Evolutionary conservation across 192 early-diverging fungal genomes (phyloP).

Genomic region (Dissophora ornata): DNA sequence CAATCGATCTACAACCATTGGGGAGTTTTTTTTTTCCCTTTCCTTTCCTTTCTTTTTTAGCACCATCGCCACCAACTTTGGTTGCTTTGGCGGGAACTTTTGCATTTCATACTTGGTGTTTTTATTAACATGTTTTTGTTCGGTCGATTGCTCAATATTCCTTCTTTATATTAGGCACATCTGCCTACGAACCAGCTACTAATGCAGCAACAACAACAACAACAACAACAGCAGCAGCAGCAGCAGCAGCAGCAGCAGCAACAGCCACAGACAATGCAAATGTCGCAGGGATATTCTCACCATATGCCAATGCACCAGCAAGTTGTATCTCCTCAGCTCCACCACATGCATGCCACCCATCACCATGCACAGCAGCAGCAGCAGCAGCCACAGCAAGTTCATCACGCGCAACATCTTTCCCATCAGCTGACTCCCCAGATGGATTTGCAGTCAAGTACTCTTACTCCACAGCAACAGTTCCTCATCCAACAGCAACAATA

Average conservation of each 20-base stretch:
- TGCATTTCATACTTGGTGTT: not conserved
- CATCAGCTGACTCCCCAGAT: slow-evolving; percentile 38
- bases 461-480: slow-evolving; percentile 33
- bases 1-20: no score
- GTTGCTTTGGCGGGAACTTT: not conserved
- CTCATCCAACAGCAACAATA: slow-evolving; percentile 31
- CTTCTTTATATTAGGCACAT: slow-evolving; percentile 20
- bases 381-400: slow-evolving; percentile 22
- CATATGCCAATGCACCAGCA: slow-evolving; percentile 36
- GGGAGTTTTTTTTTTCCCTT: no score
- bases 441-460: slow-evolving; percentile 31
- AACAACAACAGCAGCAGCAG: slow-evolving; percentile 45
- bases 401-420: slow-evolving; percentile 28
- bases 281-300: slow-evolving; percentile 38
- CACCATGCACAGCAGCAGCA: slow-evolving; percentile 21
- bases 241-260: slow-evolving; percentile 43
- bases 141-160: not conserved
- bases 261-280: slow-evolving; percentile 27
- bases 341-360: slow-evolving; percentile 20
- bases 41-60: not conserved
- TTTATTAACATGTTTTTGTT: no score
- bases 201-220: slow-evolving; percentile 37
- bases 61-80: not conserved
- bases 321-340: slow-evolving; percentile 33
- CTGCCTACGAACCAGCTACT: slow-evolving; percentile 24